Evolutionary conservation across 441 rosid genomes (phyloP), one percentile per base, ranked within the genome.

Genomic region (Raphanus hybrid): DNA sequence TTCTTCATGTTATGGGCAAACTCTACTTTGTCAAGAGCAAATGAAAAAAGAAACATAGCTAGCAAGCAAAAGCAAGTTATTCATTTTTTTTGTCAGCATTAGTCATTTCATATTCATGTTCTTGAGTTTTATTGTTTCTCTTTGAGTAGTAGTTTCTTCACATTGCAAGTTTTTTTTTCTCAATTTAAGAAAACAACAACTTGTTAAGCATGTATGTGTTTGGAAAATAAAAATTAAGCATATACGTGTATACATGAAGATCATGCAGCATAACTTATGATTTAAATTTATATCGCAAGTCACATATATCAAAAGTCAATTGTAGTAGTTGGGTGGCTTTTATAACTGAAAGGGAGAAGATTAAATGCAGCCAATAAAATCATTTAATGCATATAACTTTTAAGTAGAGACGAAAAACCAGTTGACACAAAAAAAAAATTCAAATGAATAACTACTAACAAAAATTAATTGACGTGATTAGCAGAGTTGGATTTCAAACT

Each of bases 1-100:
- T 91, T 66, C 95, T 94, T 41, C 98, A 94, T 82, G 97, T 91
- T 15, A 84, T 84, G 75, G 75, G 97, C 7, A 92, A 91, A 81
- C 90, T 90, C 15, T 92, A 92, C 78, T 85, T 94, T 54, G 96
- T 88, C 34, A 89, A 86, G 12, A 81, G 76, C 52, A 86, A 65
- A 73, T 74, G 60, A 64, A 0, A 58, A 54, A 64, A 15, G 16
- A 3, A 3, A n/a, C 54, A 10, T 20, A 43, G 59, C 71, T 9
- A 63, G 6, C 71, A n/a, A 63, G 2, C 11, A 29, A n/a, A 23
- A 23, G 26, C 26, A 23, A 55, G 41, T 20, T 29, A 71, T 71
- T 18, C 60, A 9, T 32, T 12, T 16, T 0, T 23, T 57, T 64
- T 18, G n/a, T 59, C 73, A 59, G 34, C 34, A 29, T 0, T 35